Base-by-base conservation (phyloP, 768 basidiomycete species). In the Rhizopogon salebrosus region DNA sequence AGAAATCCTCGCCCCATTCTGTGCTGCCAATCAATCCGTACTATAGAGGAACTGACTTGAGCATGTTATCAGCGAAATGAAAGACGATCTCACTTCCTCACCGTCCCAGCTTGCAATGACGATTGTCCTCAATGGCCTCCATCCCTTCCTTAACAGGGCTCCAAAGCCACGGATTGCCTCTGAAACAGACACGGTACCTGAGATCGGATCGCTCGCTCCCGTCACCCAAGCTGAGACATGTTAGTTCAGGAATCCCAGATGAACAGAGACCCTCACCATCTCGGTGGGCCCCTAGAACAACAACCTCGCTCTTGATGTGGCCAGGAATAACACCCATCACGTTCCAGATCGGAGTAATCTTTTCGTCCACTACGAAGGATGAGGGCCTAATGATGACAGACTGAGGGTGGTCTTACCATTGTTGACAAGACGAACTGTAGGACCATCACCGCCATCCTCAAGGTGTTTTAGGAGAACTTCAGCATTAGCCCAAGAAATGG, bases 51-150 rank as follows among this genome's bases (percentile, higher is more conserved):
- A 14, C 13, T 31, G 11, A 23, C 16, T 34, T 20, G 18, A 34
- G 45, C 29, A 46, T 18, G 49, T 23, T 51, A 22, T 23, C 16
- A 36, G 20, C 3, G 1, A 9, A 31, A 41, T 38, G 18, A 40
- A 39, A 54, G 23, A 39, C 11, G 10, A 3, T 36, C 56, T 35
- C 20, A 79, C 75, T 72, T 86, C 85, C 63, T 89, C 87, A 2
- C 78, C 87, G 59, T 89, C 86, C 87, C 87, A 89, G 55, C 79
- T 84, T 4, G 85, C 84, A 52, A 91, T 72, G 29, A 89, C 63
- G 56, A 91, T 77, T 6, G 85, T 89, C 52, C 89, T 71, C 7
- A 93, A 71, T 9, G 93, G 93, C 63, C 80, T 89, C 93, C 93
- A 97, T 9, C 90, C 92, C 22, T 73, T 72, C 64, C 72, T 71